Conservation (phyloP, 2,329 filamentous ascomycete genomes). For the Neobulgaria alba region DNA sequence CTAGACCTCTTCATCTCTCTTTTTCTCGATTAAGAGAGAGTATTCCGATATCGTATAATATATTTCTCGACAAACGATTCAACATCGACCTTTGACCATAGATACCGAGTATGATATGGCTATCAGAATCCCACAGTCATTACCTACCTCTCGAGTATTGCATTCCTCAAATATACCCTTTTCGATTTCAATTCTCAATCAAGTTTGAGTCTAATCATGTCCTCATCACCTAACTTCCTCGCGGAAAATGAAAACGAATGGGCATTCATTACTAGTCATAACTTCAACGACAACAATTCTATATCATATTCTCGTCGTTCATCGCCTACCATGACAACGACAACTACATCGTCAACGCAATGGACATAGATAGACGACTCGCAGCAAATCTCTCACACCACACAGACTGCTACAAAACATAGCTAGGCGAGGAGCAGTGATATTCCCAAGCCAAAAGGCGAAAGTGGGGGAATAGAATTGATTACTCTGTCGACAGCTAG, state of each 20-base stretch:
- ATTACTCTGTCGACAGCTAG: too few relatives aligned
- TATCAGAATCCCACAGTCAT: conserved; percentile 21
- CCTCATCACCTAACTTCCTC: conserved; percentile 2
- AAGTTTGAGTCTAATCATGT: conserved; percentile 7
- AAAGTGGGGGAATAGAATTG: too few relatives aligned
- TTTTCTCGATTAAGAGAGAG: conserved; percentile 16
- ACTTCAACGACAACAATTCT: too few relatives aligned
- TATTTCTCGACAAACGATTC: conserved; percentile 15
- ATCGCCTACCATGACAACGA: too few relatives aligned
- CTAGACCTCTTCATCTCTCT: conserved; percentile 13
- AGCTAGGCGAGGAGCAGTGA: too few relatives aligned
- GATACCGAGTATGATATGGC: too few relatives aligned
- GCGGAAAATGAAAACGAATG: conserved; percentile 15
- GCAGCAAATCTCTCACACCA: conserved; percentile 24
- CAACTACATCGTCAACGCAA: conserved; percentile 17
- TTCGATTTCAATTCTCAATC: conserved; percentile 2
- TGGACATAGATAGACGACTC: conserved; percentile 27
- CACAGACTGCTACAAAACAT: too few relatives aligned
- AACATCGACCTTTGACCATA: conserved; percentile 13
- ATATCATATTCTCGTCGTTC: too few relatives aligned
- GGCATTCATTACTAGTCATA: conserved; percentile 21
- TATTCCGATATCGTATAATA: conserved; percentile 8
- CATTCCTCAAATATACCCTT: conserved; percentile 3
- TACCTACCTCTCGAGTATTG: conserved; percentile 16
- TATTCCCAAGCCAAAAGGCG: too few relatives aligned